Evolutionary conservation across 176 grass and related monocot genomes (phyloP), one percentile per base, ranked within the genome.

Genomic region (Juncus inflexus): DNA sequence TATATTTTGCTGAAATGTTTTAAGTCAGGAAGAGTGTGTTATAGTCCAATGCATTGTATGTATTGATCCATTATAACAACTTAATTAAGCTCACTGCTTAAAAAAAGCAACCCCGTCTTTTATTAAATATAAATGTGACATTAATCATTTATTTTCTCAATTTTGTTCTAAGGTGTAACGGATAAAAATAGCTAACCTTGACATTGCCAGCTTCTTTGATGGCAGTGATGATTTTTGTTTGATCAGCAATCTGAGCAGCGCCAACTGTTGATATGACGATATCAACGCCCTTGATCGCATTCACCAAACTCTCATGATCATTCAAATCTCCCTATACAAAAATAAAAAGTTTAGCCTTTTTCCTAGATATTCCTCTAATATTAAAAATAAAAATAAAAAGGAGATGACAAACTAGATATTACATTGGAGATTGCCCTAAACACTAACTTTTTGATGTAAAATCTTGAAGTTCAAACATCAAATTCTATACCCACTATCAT

Each of bases 141-240:
- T n/a, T n/a, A n/a, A n/a, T n/a, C n/a, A n/a, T n/a, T n/a, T n/a
- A n/a, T n/a, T n/a, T n/a, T n/a, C 19, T 28, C 19, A 28, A 28
- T 28, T 28, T 13, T 1, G 10, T 56, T 13, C n/a, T n/a, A 2
- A 0, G 9, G 15, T 14, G 10, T 0, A 16, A 12, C 15, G 3
- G 56, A 12, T 51, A 52, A 68, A 68, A 4, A 12, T 52, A 5
- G 19, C 14, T 37, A 2, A 72, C 75, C 85, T 89, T 77, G 41
- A 83, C 42, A 63, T 69, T 79, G 4, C 83, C 83, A 28, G 59
- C 79, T 57, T 90, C 87, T 67, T 83, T 90, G 67, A 90, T 86
- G 47, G 83, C 79, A 3, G 15, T 63, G 28, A 90, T 43, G 54
- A 90, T 84, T 60, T 28, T 78, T 4, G 72, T 83, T 71, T 90